phyloP scores from a whole-genome alignment of 148 eudicot species.

The Amaranthus hypochondriacus region DNA sequence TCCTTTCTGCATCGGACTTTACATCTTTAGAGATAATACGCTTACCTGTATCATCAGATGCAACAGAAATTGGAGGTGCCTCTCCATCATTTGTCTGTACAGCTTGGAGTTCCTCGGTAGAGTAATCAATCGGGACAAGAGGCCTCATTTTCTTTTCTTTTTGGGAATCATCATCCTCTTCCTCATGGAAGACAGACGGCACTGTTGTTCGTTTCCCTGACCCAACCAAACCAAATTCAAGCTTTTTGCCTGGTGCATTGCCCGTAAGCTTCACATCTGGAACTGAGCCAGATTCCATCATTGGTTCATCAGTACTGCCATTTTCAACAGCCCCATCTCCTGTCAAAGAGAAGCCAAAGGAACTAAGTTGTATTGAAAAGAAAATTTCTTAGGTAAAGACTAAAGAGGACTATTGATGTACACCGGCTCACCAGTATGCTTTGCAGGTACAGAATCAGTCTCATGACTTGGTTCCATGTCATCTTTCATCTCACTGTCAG shows the following conservation, averaged over 20 bases:
- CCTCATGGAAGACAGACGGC: slow-evolving; percentile 80
- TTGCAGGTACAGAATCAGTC: slow-evolving; percentile 31
- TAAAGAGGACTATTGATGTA: neutral
- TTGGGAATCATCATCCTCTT: slow-evolving; percentile 88
- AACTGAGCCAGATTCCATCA: slow-evolving; percentile 30
- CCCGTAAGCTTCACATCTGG: slow-evolving; percentile 40
- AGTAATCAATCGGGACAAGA: slow-evolving; percentile 90
- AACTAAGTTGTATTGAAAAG: neutral
- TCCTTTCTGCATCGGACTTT: slow-evolving; percentile 57
- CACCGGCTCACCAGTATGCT: slow-evolving; percentile 32
- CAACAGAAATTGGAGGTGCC: slow-evolving; percentile 44
- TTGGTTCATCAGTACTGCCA: slow-evolving; percentile 51
- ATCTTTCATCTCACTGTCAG: slow-evolving; percentile 34
- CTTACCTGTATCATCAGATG: slow-evolving; percentile 65
- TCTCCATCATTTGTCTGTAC: slow-evolving; percentile 41
- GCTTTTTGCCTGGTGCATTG: slow-evolving; percentile 54
- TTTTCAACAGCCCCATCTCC: slow-evolving; percentile 54
- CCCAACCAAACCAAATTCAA: slow-evolving; percentile 83
- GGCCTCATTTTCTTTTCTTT: slow-evolving; percentile 98
- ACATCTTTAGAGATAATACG: slow-evolving; percentile 62
- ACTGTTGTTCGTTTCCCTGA: slow-evolving; percentile 88
- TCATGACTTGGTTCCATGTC: slow-evolving; percentile 37
- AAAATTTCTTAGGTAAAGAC: neutral
- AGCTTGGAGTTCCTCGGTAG: slow-evolving; percentile 82
- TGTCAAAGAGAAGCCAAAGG: slow-evolving; percentile 18